Evolutionary conservation across 2,329 filamentous ascomycete species (phyloP).

Genomic region (Penicillium vulpinum): DNA sequence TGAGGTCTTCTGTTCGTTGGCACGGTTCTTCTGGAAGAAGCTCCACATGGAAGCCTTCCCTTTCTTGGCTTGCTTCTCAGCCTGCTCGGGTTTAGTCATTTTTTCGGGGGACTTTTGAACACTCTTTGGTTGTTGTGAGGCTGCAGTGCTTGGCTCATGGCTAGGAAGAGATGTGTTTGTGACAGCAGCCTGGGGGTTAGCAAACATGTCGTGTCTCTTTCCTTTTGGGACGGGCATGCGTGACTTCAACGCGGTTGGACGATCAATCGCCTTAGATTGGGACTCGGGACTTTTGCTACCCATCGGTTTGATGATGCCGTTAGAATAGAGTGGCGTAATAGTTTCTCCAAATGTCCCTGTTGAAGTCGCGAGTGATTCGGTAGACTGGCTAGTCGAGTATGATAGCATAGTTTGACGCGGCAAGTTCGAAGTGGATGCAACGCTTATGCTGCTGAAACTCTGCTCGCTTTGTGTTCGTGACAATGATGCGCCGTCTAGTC

Average conservation of each 20-base stretch:
- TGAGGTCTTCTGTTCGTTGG: conserved; percentile 27
- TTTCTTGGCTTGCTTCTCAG: conserved; percentile 37
- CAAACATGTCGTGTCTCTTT: conserved; percentile 13
- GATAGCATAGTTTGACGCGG: conserved; percentile 22
- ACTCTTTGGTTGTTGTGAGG: conserved; percentile 9
- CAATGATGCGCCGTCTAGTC: conserved; percentile 34
- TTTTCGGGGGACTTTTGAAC: conserved; percentile 1
- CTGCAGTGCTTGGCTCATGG: conserved; percentile 12
- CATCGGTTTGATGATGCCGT: neutral
- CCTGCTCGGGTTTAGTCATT: conserved; percentile 23
- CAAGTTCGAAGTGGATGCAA: conserved; percentile 29
- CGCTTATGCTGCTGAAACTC: conserved; percentile 38
- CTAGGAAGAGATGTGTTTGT: conserved; percentile 27
- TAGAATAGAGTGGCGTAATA: conserved; percentile 9
- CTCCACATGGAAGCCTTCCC: conserved; percentile 50
- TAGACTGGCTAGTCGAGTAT: conserved; percentile 33
- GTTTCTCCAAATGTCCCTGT: conserved; percentile 24
- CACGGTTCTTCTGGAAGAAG: conserved; percentile 55
- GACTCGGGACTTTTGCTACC: conserved; percentile 10
- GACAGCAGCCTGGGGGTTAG: conserved; percentile 25
- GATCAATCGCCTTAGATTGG: neutral
- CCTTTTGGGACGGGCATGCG: conserved; percentile 29
- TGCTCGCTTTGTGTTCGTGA: conserved; percentile 43
- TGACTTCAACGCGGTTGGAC: conserved; percentile 7
- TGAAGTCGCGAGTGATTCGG: conserved; percentile 35